phyloP scores from a whole-genome alignment of 257 asterid genomes.

The Solanum stenotomum region DNA sequence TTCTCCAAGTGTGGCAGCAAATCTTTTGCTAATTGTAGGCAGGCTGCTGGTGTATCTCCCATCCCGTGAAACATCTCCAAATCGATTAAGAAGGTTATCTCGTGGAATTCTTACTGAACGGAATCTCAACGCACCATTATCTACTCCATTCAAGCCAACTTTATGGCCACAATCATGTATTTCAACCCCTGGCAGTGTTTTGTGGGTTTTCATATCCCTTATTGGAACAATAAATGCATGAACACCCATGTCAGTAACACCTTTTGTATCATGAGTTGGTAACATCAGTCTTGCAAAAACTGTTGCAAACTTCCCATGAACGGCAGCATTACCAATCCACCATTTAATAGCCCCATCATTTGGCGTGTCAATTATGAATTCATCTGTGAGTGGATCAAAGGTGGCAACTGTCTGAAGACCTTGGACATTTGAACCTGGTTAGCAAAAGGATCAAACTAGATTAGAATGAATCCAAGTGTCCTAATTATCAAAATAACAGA shows the following conservation, averaged over 20 bases:
- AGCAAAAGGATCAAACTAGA: constrained; percentile 5
- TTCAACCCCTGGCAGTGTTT: constrained; percentile 70
- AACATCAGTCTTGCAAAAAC: constrained; percentile 84
- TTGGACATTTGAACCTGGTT: constrained; percentile 87
- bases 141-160: constrained; percentile 93
- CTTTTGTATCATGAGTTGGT: constrained; percentile 70
- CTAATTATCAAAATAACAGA: neutral
- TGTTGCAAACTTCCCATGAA: constrained; percentile 96
- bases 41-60: constrained; percentile 86
- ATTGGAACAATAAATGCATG: constrained; percentile 95
- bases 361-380: constrained; percentile 82
- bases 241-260: constrained; percentile 86
- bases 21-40: constrained; percentile 75
- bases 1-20: constrained; percentile 95
- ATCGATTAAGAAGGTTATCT: constrained; percentile 85
- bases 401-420: constrained; percentile 86
- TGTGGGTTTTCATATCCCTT: constrained; percentile 68
- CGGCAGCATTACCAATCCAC: constrained; percentile 99
- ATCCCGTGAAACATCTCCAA: constrained; percentile 82
- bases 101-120: constrained; percentile 84
- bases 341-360: constrained; percentile 96
- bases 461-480: neutral
- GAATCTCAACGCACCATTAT: constrained; percentile 84
- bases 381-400: constrained; percentile 77
- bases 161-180: constrained; percentile 95